Percentiles rank a stretch among this genome's conserved stretches.
Conservation (phyloP, 495 filamentous ascomycete species). For the Penicillium tannophilum region DNA sequence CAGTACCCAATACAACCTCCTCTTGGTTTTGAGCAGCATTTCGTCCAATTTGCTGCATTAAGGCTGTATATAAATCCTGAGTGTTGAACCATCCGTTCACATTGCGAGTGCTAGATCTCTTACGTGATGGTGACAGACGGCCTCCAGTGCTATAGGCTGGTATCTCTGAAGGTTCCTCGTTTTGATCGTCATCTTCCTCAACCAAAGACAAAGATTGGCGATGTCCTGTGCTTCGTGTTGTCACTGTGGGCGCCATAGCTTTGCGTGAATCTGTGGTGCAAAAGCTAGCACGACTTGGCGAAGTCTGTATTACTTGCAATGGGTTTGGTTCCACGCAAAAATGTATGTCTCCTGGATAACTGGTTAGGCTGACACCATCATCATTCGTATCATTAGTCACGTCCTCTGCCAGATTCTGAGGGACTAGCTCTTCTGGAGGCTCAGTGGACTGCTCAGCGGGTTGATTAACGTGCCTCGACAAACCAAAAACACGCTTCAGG, state of each 20-base stretch:
- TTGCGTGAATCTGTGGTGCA: conserved; percentile 65
- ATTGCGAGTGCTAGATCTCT: conserved; percentile 16
- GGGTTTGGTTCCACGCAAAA: conserved; percentile 1
- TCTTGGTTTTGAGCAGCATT: conserved; percentile 30
- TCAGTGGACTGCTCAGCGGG: background rate
- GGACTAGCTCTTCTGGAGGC: background rate
- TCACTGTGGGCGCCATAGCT: conserved; percentile 60
- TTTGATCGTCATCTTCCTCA: conserved; percentile 59
- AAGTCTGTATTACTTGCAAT: conserved; percentile 13
- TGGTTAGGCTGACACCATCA: background rate
- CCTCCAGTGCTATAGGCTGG: conserved; percentile 10
- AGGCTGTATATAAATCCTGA: conserved; percentile 69
- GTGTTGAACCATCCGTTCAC: conserved; percentile 53
- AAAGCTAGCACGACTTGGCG: conserved; percentile 49
- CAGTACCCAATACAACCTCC: conserved; percentile 34
- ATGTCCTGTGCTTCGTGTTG: conserved; percentile 40
- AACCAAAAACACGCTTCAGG: conserved; percentile 59
- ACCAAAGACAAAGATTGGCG: conserved; percentile 66
- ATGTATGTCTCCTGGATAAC: background rate
- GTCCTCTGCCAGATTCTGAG: background rate
- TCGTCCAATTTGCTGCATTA: conserved; percentile 65
- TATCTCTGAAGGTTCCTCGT: conserved; percentile 33
- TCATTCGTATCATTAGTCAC: background rate
- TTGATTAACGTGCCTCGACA: conserved; percentile 44
- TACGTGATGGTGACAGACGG: conserved; percentile 4